Base-by-base conservation (phyloP, 176 grass and related monocot genomes). In the bread wheat (Triticum aestivum) region DNA sequence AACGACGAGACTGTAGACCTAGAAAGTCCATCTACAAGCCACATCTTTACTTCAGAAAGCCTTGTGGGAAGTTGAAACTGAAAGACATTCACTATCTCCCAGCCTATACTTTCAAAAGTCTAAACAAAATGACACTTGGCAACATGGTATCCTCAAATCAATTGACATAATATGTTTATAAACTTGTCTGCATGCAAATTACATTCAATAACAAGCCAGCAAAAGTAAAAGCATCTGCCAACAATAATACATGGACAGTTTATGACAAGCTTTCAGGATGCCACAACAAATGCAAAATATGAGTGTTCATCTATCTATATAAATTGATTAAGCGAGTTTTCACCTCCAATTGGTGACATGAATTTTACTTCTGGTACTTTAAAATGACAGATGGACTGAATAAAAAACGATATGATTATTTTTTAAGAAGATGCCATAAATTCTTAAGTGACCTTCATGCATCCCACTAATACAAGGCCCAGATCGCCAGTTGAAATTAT, bases 401-500 rank as follows among this genome's bases (percentile, higher is more conserved):
- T 24, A 86, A 74, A 77, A 77, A 71, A 23, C 8, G 44, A 74
- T 65, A 65, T 64, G 18, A 83, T 45, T 47, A 61, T 9, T 34
- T 73, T 68, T 79, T 15, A 73, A 41, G 11, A 33, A 86, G 21
- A 26, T 45, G 42, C 47, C 11, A 30, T 78, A 26, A 58, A 77
- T 70, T 38, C 35, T 81, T 7, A 13, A 81, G 4, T 64, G 71
- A 98, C 96, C 93, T 92, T 95, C 79, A 98, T 86, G 59, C 75
- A 91, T 70, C 96, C 96, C n/a, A 94, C 84, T 85, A 98, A 90
- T 75, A 89, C 71, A 86, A 90, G 76, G 61, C 89, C 82, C 83
- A 98, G 45, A 88, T 98, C 84, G 27, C 87, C 90, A 89, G 90
- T 96, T 32, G 84, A 68, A 91, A 98, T 89, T 86, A 95, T 85